phyloP scores from a whole-genome alignment of 495 filamentous ascomycete species.

The Cercophora samala region DNA sequence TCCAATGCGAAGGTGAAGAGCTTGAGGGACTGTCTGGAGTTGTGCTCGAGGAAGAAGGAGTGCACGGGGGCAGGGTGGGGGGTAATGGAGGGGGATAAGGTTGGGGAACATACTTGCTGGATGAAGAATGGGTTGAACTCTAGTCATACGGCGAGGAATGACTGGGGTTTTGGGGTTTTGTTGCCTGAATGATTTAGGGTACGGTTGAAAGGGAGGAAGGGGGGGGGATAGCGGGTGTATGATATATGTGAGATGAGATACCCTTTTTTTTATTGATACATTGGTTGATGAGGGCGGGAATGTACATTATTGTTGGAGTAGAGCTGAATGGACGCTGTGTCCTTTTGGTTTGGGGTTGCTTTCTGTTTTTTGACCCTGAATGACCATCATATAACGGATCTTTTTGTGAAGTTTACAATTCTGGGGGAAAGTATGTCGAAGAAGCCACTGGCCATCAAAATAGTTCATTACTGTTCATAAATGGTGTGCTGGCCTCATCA shows the following conservation, averaged over 20 bases:
- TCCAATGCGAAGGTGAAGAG: constrained; percentile 10
- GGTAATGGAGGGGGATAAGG: background rate
- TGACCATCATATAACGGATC: no score
- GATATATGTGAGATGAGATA: background rate
- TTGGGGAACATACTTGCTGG: constrained; percentile 18
- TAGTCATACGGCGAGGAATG: constrained; percentile 16
- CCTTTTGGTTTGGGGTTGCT: no score
- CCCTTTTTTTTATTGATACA: background rate
- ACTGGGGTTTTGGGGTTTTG: constrained; percentile 24
- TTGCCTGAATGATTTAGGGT: background rate
- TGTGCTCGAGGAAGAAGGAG: constrained; percentile 11
- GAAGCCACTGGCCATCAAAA: no score
- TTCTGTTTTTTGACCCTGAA: no score
- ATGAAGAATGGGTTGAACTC: constrained; percentile 25
- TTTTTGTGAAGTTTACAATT: no score
- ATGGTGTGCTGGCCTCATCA: no score
- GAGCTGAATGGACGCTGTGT: no score
- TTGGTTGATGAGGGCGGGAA: background rate
- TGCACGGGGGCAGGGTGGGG: constrained; percentile 29
- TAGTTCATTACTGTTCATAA: no score
- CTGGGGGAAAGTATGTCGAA: no score
- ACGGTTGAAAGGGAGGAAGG: background rate
- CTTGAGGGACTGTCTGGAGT: constrained; percentile 24
- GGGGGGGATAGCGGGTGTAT: background rate
- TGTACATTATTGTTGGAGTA: no score